Evolutionary conservation across 2,329 filamentous ascomycete genomes (phyloP).

Genomic region (Ascochyta pisi): DNA sequence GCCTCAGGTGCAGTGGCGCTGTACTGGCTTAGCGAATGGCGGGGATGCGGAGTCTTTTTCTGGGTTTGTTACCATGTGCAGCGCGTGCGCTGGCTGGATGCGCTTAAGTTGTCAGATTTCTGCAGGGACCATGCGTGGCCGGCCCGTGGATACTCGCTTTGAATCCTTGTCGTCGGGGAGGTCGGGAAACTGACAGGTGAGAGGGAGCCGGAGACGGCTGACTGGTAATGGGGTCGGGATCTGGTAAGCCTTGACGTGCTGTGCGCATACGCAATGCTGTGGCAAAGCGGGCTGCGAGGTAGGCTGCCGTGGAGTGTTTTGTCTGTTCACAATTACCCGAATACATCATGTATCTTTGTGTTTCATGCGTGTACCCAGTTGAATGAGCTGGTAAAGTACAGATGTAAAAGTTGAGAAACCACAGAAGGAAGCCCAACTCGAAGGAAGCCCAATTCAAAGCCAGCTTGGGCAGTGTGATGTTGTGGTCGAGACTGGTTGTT

Average conservation of each 20-base stretch:
- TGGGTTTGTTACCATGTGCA: neutral
- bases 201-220: neutral
- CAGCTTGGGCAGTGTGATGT: neutral
- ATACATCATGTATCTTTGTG: too few relatives aligned
- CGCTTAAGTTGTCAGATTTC: slow-evolving; percentile 6
- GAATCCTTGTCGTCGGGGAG: neutral
- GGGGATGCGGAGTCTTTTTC: neutral
- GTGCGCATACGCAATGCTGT: neutral
- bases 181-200: neutral
- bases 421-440: neutral
- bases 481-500: neutral
- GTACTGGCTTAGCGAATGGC: neutral
- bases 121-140: neutral
- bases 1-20: neutral
- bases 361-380: too few relatives aligned
- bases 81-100: neutral
- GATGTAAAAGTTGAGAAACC: neutral
- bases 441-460: neutral
- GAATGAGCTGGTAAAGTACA: too few relatives aligned
- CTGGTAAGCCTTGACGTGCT: neutral
- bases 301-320: too few relatives aligned
- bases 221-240: neutral
- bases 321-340: too few relatives aligned
- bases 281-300: neutral
- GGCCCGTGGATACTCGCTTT: neutral